phyloP scores from a whole-genome alignment of 495 filamentous ascomycete genomes.

The Parmelia sp. region DNA sequence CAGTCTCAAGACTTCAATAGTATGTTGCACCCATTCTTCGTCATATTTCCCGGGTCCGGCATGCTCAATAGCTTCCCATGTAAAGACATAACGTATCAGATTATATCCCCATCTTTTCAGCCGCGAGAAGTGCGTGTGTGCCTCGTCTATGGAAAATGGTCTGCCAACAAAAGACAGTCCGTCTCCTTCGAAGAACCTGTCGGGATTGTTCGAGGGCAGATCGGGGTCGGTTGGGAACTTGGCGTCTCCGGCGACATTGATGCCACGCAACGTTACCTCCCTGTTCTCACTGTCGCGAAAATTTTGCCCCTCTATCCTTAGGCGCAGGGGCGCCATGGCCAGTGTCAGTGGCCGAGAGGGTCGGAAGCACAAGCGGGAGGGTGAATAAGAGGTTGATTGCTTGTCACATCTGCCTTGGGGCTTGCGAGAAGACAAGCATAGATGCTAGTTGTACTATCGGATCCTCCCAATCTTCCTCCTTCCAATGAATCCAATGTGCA shows the following conservation, averaged over 20 bases:
- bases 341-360: background rate
- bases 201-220: constrained; percentile 67
- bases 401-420: background rate
- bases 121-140: constrained; percentile 80
- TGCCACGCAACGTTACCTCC: constrained; percentile 61
- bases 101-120: constrained; percentile 89
- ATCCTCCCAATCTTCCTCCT: background rate
- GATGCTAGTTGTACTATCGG: background rate
- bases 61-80: constrained; percentile 98
- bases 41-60: constrained; percentile 91
- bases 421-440: background rate
- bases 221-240: constrained; percentile 72
- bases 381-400: background rate
- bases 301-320: constrained; percentile 73
- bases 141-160: constrained; percentile 76
- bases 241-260: constrained; percentile 62
- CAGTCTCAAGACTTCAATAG: constrained; percentile 72
- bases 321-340: constrained; percentile 41
- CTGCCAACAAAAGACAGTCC: constrained; percentile 81
- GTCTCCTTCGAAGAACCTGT: constrained; percentile 89
- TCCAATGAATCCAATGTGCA: background rate
- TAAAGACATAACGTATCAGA: constrained; percentile 91
- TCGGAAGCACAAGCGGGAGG: background rate
- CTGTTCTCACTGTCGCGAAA: constrained; percentile 68
- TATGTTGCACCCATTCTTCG: constrained; percentile 86